Evolutionary conservation across 495 filamentous ascomycete genomes (phyloP), one percentile per base, ranked within the genome.

Genomic region (Penicillium paradoxum): DNA sequence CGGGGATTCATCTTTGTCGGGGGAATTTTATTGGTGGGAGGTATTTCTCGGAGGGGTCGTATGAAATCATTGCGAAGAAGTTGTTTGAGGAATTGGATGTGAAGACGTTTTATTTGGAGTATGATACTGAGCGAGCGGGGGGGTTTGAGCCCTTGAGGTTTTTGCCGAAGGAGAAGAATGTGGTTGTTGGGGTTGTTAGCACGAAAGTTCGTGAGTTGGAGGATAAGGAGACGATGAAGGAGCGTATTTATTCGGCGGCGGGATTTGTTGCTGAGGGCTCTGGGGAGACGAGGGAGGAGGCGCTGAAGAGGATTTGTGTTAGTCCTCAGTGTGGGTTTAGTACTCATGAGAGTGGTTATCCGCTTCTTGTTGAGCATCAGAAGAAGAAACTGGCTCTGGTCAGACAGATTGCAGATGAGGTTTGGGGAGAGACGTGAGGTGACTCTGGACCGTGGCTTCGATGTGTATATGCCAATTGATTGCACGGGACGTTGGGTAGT

Each of bases 251-350:
- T 27, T 74, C 79, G 61, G 83, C 83, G 14, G 83, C 80, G 4
- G 71, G 74, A n/a, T 80, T 78, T 60, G 79, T 84, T 54, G 78
- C 81, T 3, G 54, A 73, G 22, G 82, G 82, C 3, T 65, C 62
- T 21, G 69, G 67, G 10, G 51, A 68, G 49, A 66, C 63, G 6
- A 63, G 63, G 9, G 73, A 74, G 52, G 71, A 79, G 52, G 76
- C 74, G 0, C 67, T 87, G 9, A 77, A 84, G 56, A 74, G 81
- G 57, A 64, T 86, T 40, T 83, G 83, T 57, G 68, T 86, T 34
- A 83, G 79, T 55, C 83, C 84, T 29, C 83, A 87, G 69, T 87
- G 83, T 66, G 83, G 83, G 10, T 86, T 87, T 65, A 83, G 80
- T 54, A 83, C 78, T 21, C 84, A 84, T 51, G 75, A 74, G 49